Evolutionary conservation across 1,284 basidiomycete genomes (phyloP), one percentile per base, ranked within the genome.

Genomic region (Papiliotrema flavescens): DNA sequence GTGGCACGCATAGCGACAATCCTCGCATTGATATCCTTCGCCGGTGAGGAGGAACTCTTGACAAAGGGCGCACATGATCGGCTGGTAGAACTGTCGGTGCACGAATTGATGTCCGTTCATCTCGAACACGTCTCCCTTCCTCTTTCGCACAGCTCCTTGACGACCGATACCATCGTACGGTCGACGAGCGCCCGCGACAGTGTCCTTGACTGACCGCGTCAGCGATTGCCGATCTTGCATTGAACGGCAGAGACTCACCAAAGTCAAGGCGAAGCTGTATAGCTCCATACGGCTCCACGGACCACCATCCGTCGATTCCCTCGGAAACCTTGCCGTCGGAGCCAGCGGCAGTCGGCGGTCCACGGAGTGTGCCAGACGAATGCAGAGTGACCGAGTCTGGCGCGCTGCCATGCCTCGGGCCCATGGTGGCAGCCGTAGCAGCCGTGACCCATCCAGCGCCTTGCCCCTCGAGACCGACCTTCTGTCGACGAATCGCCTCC

Each of bases 51-150:
- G 81, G 80, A 98, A 96, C 69, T 98, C 95, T 77, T 86, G 88
- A 79, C 96, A 99, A 74, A 97, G 91, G 1, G 96, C 96, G 74
- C 96, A 98, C 54, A 97, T 84, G 80, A 99, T 96, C 71, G 96
- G 86, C 76, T 97, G 94, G 78, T 98, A 98, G 80, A 99, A 99
- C 77, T 98, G 96, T 51, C 88, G 85, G 69, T 93, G 90, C 50
- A 98, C 84, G 72, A 99, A 99, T 76, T 96, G 91, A 81, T 99
- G 96, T 3, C 96, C 96, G 72, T 98, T 98, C 90, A 98, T 97
- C 78, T 98, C 94, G 77, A 96, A 92, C 13, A 98, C 89, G 77
- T 98, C 95, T 66, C 89, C 95, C 79, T 97, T 97, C 71, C 92
- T 90, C 80, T 97, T 97, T 69, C 95, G 87, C 63, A 99, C 86